Evolutionary conservation across 169 alveolate species (phyloP).

Genomic region (Plasmodium adleri): DNA sequence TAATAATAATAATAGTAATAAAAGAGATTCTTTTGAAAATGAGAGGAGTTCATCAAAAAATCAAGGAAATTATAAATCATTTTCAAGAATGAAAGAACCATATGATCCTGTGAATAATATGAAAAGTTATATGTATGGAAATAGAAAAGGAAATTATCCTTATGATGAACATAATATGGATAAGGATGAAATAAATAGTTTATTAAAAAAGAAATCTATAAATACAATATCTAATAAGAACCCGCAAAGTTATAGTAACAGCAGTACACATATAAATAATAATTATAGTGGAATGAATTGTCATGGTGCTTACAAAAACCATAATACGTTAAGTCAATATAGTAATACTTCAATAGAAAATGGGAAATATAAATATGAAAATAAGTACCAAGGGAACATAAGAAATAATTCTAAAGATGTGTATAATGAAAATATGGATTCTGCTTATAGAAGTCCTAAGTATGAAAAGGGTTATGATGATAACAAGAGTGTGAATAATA

Average conservation of each 20-base stretch:
- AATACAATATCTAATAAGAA: slow-evolving; percentile 17
- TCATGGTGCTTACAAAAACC: slow-evolving; percentile 13
- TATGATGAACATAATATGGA: slow-evolving; percentile 24
- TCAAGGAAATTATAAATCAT: slow-evolving; percentile 22
- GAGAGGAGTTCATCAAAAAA: slow-evolving; percentile 12
- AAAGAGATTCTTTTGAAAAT: slow-evolving; percentile 2
- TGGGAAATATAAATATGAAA: slow-evolving; percentile 12
- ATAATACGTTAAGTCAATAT: slow-evolving; percentile 10
- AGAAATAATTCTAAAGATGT: slow-evolving; percentile 18
- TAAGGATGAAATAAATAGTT: slow-evolving; percentile 15
- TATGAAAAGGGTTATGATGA: slow-evolving; percentile 42
- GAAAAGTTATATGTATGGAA: slow-evolving; percentile 27
- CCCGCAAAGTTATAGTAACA: slow-evolving; percentile 23
- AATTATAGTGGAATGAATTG: background rate
- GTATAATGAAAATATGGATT: slow-evolving; percentile 52
- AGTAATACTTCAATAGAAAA: slow-evolving; percentile 13
- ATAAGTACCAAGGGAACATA: slow-evolving; percentile 3
- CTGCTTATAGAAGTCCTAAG: slow-evolving; percentile 18
- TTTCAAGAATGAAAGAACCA: slow-evolving; percentile 50
- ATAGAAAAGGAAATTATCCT: slow-evolving; percentile 9
- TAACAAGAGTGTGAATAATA: background rate
- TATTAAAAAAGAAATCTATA: slow-evolving; percentile 24
- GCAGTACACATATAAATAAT: slow-evolving; percentile 17
- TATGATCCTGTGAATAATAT: slow-evolving; percentile 20
- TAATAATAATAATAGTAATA: background rate